Evolutionary conservation across 2,329 filamentous ascomycete genomes (phyloP).

Genomic region (Volutella citrinella): DNA sequence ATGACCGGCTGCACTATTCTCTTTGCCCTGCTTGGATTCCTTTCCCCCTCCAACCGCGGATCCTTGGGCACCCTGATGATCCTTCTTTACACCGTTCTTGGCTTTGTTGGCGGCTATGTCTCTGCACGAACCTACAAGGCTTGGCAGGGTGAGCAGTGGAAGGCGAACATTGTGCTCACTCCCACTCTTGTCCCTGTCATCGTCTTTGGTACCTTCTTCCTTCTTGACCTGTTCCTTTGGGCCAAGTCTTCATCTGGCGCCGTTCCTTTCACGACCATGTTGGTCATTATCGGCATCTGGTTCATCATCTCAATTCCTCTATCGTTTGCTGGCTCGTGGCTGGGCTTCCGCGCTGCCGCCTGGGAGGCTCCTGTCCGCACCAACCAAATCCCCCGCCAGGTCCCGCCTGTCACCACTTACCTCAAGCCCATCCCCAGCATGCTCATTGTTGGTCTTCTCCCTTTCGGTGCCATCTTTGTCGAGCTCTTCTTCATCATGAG

Average conservation of each 20-base stretch:
- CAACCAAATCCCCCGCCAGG: constrained; percentile 97
- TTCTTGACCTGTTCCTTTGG: constrained; percentile 96
- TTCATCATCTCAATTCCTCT: constrained; percentile 94
- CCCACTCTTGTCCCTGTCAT: constrained; percentile 81
- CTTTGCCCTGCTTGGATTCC: constrained; percentile 89
- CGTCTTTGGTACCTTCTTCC: constrained; percentile 86
- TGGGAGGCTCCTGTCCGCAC: constrained; percentile 83
- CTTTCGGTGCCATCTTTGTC: constrained; percentile 95
- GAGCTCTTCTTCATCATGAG: constrained; percentile 99
- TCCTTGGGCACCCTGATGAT: constrained; percentile 92
- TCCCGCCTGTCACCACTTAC: constrained; percentile 80
- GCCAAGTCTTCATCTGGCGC: constrained; percentile 88
- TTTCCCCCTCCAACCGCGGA: constrained; percentile 93
- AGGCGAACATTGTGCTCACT: constrained; percentile 85
- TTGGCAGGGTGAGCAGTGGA: constrained; percentile 90
- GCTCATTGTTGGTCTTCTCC: constrained; percentile 86
- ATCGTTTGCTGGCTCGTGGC: constrained; percentile 85
- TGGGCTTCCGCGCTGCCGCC: constrained; percentile 75
- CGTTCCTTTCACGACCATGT: constrained; percentile 95
- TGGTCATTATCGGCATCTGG: constrained; percentile 91
- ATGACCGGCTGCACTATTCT: constrained; percentile 95
- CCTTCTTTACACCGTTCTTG: constrained; percentile 87
- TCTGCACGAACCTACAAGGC: constrained; percentile 93
- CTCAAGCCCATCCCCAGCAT: constrained; percentile 85
- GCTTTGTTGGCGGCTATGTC: constrained; percentile 87